A percentile compares a stretch with the other conserved stretches of the same genome.
phyloP scores from a whole-genome alignment of 1,284 basidiomycete species.

The Cryptococcus sp. region DNA sequence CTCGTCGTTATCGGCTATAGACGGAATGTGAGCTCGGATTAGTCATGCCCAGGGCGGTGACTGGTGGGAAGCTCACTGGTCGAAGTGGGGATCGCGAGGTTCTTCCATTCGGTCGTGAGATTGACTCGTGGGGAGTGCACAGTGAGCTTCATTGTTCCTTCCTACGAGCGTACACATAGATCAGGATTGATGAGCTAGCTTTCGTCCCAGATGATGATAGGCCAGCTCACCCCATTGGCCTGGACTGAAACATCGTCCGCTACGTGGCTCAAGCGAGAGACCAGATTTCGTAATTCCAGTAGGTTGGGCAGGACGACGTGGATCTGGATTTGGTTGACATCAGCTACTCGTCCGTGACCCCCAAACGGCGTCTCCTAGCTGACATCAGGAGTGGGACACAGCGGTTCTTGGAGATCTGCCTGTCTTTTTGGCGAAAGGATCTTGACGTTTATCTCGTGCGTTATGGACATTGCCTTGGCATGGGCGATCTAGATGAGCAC shows the following conservation, averaged over 20 bases:
- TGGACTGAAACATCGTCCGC: conserved; percentile 70
- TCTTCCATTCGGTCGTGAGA: conserved; percentile 79
- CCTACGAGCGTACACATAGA: conserved; percentile 19
- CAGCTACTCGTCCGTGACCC: not conserved
- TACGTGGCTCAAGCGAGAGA: conserved; percentile 72
- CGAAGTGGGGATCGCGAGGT: conserved; percentile 65
- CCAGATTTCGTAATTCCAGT: conserved; percentile 73
- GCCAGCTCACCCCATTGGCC: conserved; percentile 38
- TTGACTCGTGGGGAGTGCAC: conserved; percentile 70
- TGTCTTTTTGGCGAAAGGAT: conserved; percentile 74
- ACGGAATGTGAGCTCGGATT: not conserved
- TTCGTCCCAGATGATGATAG: no score
- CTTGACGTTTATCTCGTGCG: conserved; percentile 56
- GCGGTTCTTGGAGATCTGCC: conserved; percentile 71
- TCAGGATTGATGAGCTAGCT: no score
- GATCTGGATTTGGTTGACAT: conserved; percentile 58
- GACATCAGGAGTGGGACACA: conserved; percentile 87
- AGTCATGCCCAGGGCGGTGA: no score
- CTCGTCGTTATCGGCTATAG: conserved; percentile 36
- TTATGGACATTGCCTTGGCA: conserved; percentile 41
- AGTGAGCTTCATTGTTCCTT: conserved; percentile 58
- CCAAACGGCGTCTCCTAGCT: conserved; percentile 28
- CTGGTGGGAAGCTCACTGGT: conserved; percentile 64
- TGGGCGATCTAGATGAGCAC: conserved; percentile 11
- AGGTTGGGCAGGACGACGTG: conserved; percentile 79